Percentiles rank a stretch among this genome's conserved stretches.
These are phyloP conservation scores for Ambrosia trifida DNA, from an alignment of 129 eudicot species.

Conservation along the genomic window DNA sequence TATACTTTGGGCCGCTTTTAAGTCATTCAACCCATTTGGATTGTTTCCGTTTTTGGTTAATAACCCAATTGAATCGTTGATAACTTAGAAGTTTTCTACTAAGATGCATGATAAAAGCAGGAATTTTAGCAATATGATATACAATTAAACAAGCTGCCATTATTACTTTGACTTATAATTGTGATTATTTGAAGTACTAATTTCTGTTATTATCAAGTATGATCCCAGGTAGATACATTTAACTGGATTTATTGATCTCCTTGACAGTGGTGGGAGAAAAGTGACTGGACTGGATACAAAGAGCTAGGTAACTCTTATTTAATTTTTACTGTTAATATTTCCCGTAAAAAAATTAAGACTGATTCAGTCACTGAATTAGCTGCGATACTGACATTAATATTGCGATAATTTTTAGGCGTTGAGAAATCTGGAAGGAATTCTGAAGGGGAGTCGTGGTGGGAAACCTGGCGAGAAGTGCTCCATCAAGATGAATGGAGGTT, in stretches of 20 bases:
- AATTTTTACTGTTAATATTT: slow-evolving; percentile 41
- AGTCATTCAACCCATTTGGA: neutral
- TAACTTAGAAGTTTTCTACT: neutral
- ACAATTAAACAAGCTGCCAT: neutral
- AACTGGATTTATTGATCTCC: slow-evolving; percentile 89
- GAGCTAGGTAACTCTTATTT: slow-evolving; percentile 67
- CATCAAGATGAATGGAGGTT: slow-evolving; percentile 99
- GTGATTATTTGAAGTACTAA: slow-evolving; percentile 9
- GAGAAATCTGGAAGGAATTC: slow-evolving; percentile 94
- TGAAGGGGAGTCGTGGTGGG: slow-evolving; percentile 98
- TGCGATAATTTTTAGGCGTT: slow-evolving; percentile 46
- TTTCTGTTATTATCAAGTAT: slow-evolving; percentile 47
- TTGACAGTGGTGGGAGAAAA: slow-evolving; percentile 99
- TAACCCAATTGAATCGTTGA: neutral
- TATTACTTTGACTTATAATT: neutral
- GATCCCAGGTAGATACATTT: slow-evolving; percentile 88
- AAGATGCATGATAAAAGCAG: slow-evolving; percentile 12
- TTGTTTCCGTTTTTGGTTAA: neutral
- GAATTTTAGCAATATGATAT: slow-evolving; percentile 3
- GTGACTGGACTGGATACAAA: slow-evolving; percentile 97
- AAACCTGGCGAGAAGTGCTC: slow-evolving; percentile 98
- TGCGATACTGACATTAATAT: neutral
- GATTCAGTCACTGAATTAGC: slow-evolving; percentile 1
- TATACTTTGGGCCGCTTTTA: slow-evolving; percentile 5
- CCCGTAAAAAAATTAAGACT: slow-evolving; percentile 42